Base-by-base conservation (phyloP, 768 basidiomycete genomes). In the Hygrocybe coccinea region DNA sequence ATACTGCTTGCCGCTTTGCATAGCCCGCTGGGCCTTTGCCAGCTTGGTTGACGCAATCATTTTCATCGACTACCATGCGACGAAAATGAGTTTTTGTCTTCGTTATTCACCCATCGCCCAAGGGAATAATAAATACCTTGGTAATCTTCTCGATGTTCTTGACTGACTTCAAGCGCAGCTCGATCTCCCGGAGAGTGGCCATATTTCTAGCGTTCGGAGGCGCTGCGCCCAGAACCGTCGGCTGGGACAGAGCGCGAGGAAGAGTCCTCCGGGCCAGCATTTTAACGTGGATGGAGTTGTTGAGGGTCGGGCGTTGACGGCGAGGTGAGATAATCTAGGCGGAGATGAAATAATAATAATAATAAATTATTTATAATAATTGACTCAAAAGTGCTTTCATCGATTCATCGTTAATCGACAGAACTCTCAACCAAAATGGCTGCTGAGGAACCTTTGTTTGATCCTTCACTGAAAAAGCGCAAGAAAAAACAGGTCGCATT, bases 81-180 rank as follows among this genome's bases (percentile, higher is more conserved):
- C 44, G 58, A 19, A 53, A 50, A 36, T 50, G 59, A 50, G 67
- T 22, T n/a, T n/a, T n/a, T 10, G 14, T 10, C 14, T 17, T 17
- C 19, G 21, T 24, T 34, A 54, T 34, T 7, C 4, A 29, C 29
- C 29, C 29, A 29, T 29, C 35, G 36, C 37, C 10, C 8, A 21
- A 14, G 39, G 2, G 41, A 22, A 24, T 29, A 10, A n/a, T 2
- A 63, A 81, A 60, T 60, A 92, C 95, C 80, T 97, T 95, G 58
- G 95, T 97, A 79, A 99, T 97, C 89, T 98, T 98, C 83, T 97
- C 92, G 71, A 95, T 95, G 79, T 97, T 97, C 73, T 82, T 81
- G 67, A 97, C 95, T 46, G 93, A 97, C 84, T 95, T 91, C 75
- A 91, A 82, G 65, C 95, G 87, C 71, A 91, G 74, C 79, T 99